Percentiles rank a stretch among this genome's conserved stretches.
These are phyloP conservation scores for Pythium apleroticum DNA, from an alignment of 352 stramenopile species.

Conservation along the genomic window DNA sequence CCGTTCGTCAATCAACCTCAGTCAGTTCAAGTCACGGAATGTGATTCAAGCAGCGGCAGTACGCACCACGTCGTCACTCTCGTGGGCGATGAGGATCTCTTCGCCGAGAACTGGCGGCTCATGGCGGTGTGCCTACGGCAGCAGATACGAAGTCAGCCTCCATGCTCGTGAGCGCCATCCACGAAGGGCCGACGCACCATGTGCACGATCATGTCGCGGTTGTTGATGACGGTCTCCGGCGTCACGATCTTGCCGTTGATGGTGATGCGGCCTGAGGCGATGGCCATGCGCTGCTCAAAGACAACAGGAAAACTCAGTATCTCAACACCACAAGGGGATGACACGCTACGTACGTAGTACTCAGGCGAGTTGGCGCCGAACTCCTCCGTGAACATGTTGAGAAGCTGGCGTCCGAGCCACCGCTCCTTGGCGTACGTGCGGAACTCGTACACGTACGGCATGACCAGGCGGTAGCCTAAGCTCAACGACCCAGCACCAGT, in stretches of 20 bases:
- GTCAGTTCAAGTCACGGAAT: too few species aligned
- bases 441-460: conserved; percentile 97
- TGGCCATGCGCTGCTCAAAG: conserved; percentile 80
- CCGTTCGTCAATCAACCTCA: neutral
- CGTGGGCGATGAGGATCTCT: conserved; percentile 73
- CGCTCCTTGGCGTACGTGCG: conserved; percentile 93
- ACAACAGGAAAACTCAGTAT: neutral
- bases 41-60: neutral
- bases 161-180: neutral
- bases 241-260: conserved; percentile 88
- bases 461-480: conserved; percentile 81
- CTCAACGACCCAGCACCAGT: neutral
- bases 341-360: conserved; percentile 57
- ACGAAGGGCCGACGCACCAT: conserved; percentile 40
- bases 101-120: conserved; percentile 93
- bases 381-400: conserved; percentile 90
- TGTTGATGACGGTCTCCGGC: conserved; percentile 84
- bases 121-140: conserved; percentile 90
- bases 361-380: conserved; percentile 83
- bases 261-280: conserved; percentile 92
- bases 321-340: too few species aligned
- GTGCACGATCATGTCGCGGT: conserved; percentile 93
- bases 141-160: neutral
- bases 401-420: conserved; percentile 90
- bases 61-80: conserved; percentile 78